Base-by-base conservation (phyloP, 2,329 filamentous ascomycete species). In the Cladosporium colombiae region DNA sequence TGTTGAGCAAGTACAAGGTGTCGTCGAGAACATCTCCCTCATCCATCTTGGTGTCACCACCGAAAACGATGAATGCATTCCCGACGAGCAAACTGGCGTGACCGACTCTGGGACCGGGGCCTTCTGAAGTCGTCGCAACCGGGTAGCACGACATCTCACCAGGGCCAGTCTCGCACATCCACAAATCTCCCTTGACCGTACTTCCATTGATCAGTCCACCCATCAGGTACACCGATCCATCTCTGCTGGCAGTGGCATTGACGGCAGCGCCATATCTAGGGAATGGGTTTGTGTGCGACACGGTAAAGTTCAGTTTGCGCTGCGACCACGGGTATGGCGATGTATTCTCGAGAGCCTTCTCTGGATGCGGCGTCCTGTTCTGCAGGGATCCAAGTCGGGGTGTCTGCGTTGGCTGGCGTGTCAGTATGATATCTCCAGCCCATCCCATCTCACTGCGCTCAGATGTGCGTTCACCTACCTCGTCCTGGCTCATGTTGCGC, bases 51-150 rank as follows among this genome's bases (percentile, higher is more conserved):
- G 95, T 99, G 78, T 99, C 96, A 75, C 95, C 95, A 59, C 95
- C 96, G 75, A 98, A 99, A 14, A 99, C 95, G 72, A 99, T 99
- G 77, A 98, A 99, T 0, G 95, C 95, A 79, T 99, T 99, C 66
- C 96, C 96, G 63, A 99, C 95, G 18, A 99, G 84, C 74, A 99
- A 83, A 82, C 93, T 96, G 23, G 94, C 86, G 80, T 99, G 95
- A 3, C 95, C 95, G 62, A 99, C 95, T 81, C 95, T 88, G 1
- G 96, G 95, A 4, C 95, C 93, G 1, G 95, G 96, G 0, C 95
- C 95, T 78, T 99, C 95, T 23, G 93, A 91, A 0, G 93, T 95
- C 0, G 95, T 97, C 13, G 91, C 88, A 65, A 99, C 88, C 27
- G 93, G 94, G 76, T 96, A 96, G 78, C 95, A 98, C 25, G 92